Evolutionary conservation across 371 early-diverging fungal species (phyloP), one percentile per base, ranked within the genome.

Genomic region (Mucor circinelloides): DNA sequence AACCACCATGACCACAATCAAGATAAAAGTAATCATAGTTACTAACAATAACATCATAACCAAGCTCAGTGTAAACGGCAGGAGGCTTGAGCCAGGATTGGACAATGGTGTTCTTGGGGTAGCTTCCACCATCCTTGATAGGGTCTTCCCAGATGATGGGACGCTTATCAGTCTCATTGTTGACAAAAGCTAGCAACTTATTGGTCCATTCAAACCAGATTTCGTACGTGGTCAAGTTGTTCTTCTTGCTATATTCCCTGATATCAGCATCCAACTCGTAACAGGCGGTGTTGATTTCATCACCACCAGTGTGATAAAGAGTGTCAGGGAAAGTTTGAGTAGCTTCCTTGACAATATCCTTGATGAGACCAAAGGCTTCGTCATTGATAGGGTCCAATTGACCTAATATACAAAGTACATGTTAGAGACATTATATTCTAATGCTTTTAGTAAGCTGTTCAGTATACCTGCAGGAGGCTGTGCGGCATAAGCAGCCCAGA

Each of bases 251-350:
- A 28, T 79, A 84, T 1, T 68, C 52, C 12, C 60, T 28, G 23
- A 82, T 70, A 6, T 69, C 67, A 2, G 63, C 21, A 54, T 75
- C 64, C n/a, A 54, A 28, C 8, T 72, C 80, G 85, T 88, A 94
- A 76, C 92, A 93, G 17, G 82, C 78, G 15, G 79, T 71, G 46
- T 88, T 89, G 64, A 93, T 86, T 71, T 94, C 94, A 77, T 94
- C 94, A 60, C 89, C 90, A 58, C 93, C 92, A 15, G 87, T 74
- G 70, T 94, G 93, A 73, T 89, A 88, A 61, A 83, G 74, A 8
- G 86, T 66, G 73, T 93, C 94, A 2, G 85, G 79, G 77, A 94
- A 94, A 8, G 74, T 68, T 6, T 57, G 50, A 25, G 88, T 65
- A 52, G 83, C 84, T 70, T 92, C 93, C 60, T 83, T 74, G 65